Evolutionary conservation across 1,284 basidiomycete genomes (phyloP), one percentile per base, ranked within the genome.

Genomic region (Flammula alnicola): DNA sequence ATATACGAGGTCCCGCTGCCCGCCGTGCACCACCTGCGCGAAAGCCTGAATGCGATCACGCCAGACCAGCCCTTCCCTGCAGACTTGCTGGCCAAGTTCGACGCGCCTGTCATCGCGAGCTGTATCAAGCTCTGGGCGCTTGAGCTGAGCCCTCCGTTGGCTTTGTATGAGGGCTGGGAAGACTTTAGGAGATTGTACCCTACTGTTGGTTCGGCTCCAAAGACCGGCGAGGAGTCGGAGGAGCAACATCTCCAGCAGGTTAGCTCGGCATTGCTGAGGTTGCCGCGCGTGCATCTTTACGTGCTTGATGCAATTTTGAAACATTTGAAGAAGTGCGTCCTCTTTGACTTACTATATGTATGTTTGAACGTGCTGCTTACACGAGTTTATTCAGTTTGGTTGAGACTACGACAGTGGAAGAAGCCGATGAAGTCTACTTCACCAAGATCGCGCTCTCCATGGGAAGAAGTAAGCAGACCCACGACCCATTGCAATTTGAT

Each of bases 1-100:
- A 91, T 98, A 54, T 96, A 97, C 65, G 86, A 91, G 59, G 91
- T 95, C 2, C 92, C 94, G 1, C 78, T 98, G 17, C 74, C 81
- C 3, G 83, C 86, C 23, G 80, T 88, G 4, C 95, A 97, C 63
- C 86, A 88, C 55, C 81, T 97, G 8, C 85, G 95, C 52, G 88
- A 91, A 64, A 79, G 79, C 2, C 75, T 97, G 52, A 95, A 96
- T 63, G 81, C 80, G 17, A 70, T 92, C 9, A 81, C 83, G 4
- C 73, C 81, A 14, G 83, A 83, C 6, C 77, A 85, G 42, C 76
- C 84, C 17, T 82, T 93, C 53, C 74, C 86, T 2, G 61, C 72
- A 0, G 86, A 88, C 29, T 63, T 93, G 48, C 75, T 95, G 16
- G 73, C 74, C 30, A 84, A 86, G 58, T 93, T 90, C 67, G 93